Percentiles rank a stretch among this genome's conserved stretches.
Conservation (phyloP, 345 rosid genomes). For the Psidium friedrichsthalianum region DNA sequence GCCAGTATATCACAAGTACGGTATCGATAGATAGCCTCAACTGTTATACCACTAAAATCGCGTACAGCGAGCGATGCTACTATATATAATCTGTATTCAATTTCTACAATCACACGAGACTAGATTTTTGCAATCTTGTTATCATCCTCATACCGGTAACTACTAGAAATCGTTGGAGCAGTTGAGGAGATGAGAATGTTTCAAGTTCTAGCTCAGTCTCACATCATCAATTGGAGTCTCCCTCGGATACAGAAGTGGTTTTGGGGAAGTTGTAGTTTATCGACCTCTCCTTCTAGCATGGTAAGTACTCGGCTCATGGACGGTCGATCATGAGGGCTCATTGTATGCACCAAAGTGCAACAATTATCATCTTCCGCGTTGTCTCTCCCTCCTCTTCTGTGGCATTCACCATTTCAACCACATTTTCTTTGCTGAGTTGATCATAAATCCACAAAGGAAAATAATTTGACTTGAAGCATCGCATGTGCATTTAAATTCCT, state of each 20-base stretch:
- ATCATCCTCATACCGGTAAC: neutral
- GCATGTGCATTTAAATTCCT: neutral
- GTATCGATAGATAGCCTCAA: neutral
- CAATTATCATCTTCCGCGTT: neutral
- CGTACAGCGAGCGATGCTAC: neutral
- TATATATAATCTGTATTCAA: neutral
- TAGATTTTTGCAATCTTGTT: neutral
- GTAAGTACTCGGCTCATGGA: neutral
- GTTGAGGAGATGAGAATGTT: neutral
- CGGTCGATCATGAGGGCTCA: neutral
- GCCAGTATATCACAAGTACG: neutral
- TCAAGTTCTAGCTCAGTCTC: neutral
- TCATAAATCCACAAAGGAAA: neutral
- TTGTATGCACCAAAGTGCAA: neutral
- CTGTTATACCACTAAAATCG: neutral
- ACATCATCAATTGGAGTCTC: fast-evolving
- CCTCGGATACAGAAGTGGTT: neutral
- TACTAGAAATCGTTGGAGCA: neutral
- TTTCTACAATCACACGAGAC: neutral
- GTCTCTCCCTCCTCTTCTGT: neutral
- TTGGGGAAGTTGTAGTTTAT: neutral
- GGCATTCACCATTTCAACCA: neutral
- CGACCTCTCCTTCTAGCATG: neutral
- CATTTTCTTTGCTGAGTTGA: neutral
- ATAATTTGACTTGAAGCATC: neutral